Conservation (phyloP, 2,329 filamentous ascomycete species). For the Claviceps capensis region DNA sequence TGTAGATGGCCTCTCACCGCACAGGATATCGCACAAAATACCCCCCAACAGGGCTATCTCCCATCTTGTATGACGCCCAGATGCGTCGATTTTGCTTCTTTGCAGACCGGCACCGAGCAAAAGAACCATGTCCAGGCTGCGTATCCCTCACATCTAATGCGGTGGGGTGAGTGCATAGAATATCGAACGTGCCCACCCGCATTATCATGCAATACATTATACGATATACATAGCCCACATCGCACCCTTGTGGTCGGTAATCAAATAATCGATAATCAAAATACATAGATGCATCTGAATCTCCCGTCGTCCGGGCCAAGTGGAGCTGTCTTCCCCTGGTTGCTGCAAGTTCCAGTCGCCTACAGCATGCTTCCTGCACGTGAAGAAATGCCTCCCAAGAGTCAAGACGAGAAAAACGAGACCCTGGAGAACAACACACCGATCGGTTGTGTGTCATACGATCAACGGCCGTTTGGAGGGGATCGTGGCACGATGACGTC, state of each 20-base stretch:
- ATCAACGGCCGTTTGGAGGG: no score
- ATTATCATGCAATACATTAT: not conserved
- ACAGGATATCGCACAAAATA: not conserved
- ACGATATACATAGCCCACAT: not conserved
- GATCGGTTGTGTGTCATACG: no score
- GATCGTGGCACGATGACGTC: no score
- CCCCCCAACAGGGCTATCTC: no score
- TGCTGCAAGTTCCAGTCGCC: no score
- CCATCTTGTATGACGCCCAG: not conserved
- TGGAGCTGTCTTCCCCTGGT: no score
- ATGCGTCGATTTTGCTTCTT: not conserved
- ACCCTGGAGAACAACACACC: no score
- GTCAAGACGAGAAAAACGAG: no score
- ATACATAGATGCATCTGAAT: no score
- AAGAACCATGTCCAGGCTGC: not conserved
- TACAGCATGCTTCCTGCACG: no score
- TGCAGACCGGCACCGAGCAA: constrained; percentile 5
- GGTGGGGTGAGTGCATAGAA: not conserved
- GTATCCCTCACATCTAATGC: not conserved
- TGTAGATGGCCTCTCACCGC: not conserved
- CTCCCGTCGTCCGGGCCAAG: no score
- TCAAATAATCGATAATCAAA: not conserved
- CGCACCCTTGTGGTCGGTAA: not conserved
- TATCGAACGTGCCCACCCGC: not conserved
- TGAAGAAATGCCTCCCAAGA: no score